phyloP scores from a whole-genome alignment of 2,329 filamentous ascomycete species.

The Chrysoporthe puriensis region DNA sequence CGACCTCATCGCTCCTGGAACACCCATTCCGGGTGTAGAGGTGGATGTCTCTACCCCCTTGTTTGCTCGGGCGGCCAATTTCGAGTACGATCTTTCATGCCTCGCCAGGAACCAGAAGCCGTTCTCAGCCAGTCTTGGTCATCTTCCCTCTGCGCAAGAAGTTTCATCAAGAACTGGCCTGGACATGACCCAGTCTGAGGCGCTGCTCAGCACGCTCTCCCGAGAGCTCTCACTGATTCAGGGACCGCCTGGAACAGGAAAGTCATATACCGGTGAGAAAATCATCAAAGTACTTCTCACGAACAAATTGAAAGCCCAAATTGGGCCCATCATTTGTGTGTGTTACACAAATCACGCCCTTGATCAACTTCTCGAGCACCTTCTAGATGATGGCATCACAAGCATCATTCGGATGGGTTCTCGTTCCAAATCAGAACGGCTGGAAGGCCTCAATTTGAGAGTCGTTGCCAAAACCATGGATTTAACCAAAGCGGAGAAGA shows the following conservation, averaged over 20 bases:
- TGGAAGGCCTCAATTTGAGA: conserved; percentile 56
- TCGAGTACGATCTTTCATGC: conserved; percentile 51
- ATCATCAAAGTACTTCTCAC: conserved; percentile 59
- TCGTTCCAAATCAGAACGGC: conserved; percentile 56
- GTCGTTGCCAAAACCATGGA: conserved; percentile 37
- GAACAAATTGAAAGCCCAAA: conserved; percentile 41
- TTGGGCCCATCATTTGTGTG: conserved; percentile 57
- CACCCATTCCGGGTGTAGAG: conserved; percentile 27
- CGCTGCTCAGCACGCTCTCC: conserved; percentile 57
- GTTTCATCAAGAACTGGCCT: conserved; percentile 48
- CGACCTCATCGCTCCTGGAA: conserved; percentile 46
- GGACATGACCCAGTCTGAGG: conserved; percentile 54
- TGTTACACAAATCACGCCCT: conserved; percentile 57
- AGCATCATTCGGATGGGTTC: conserved; percentile 66
- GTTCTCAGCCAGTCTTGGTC: conserved; percentile 31
- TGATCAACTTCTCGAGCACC: conserved; percentile 63
- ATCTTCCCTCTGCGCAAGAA: conserved; percentile 20
- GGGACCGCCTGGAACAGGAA: conserved; percentile 73
- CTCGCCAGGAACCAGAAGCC: conserved; percentile 33
- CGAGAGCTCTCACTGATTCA: conserved; percentile 65
- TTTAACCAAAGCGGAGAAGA: conserved; percentile 46
- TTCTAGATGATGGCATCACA: conserved; percentile 50
- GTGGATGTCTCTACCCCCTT: conserved; percentile 48
- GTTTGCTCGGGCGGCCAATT: conserved; percentile 53
- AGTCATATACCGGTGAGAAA: conserved; percentile 62